These are phyloP conservation scores for Aureobasidium pullulans DNA, from an alignment of 2,329 filamentous ascomycete genomes.

Conservation along the genomic window DNA sequence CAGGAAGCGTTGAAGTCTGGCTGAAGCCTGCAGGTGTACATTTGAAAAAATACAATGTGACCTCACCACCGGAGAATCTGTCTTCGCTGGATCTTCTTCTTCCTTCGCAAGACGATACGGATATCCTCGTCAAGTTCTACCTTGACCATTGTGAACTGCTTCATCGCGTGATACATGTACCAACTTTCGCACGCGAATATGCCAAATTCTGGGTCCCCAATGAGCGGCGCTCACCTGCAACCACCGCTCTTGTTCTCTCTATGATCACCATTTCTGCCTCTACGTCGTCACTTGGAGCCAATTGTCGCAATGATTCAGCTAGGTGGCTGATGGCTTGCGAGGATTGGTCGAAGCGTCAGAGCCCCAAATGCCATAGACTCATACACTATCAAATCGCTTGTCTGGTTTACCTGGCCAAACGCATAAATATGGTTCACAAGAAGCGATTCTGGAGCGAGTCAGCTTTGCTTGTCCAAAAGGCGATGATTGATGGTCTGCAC, in stretches of 20 bases:
- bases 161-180: not conserved
- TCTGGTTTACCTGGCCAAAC: not conserved
- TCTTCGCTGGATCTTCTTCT: not conserved
- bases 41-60: not conserved
- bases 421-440: not conserved
- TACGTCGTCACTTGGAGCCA: not conserved
- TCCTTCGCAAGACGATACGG: not conserved
- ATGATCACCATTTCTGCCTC: not conserved
- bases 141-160: not conserved
- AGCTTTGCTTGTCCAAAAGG: not conserved
- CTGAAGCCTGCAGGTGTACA: not conserved
- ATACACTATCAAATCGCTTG: not conserved
- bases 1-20: not conserved
- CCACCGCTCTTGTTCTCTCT: not conserved
- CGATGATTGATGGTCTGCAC: not conserved
- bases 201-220: not conserved
- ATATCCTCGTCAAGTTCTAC: not conserved
- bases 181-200: not conserved
- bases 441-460: not conserved
- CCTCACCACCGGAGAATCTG: not conserved
- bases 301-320: not conserved
- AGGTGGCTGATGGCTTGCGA: not conserved
- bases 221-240: not conserved
- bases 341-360: not conserved
- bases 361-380: not conserved